Percentiles rank a stretch among this genome's conserved stretches.
Conservation (phyloP, 1,139 yeast genomes). For the Debaryomyces fabryi region DNA sequence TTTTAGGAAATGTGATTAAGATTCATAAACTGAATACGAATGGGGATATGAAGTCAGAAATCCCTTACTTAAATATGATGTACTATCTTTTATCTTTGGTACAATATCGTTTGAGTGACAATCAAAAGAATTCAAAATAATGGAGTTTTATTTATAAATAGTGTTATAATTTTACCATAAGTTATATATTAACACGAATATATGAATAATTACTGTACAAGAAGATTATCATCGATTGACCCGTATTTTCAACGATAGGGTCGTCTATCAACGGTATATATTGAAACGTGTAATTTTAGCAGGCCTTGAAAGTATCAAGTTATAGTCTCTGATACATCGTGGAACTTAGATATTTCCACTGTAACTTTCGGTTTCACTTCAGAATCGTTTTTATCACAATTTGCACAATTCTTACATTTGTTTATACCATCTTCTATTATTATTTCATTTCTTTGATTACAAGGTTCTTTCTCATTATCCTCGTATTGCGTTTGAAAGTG, state of each 20-base stretch:
- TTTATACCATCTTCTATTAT: neutral
- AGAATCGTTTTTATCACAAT: slow-evolving; percentile 5
- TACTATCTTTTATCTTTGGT: slow-evolving; percentile 41
- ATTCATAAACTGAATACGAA: slow-evolving; percentile 15
- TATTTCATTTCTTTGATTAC: neutral
- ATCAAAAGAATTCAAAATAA: neutral
- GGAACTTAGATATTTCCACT: slow-evolving; percentile 2
- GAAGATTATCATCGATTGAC: neutral
- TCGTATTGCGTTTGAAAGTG: neutral
- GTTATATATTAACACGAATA: neutral
- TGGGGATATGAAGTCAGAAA: slow-evolving; percentile 17
- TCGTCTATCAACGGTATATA: too few relatives aligned
- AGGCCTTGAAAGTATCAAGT: neutral
- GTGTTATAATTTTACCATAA: neutral
- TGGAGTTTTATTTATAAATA: neutral
- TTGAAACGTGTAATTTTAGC: too few relatives aligned
- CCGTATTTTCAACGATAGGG: neutral
- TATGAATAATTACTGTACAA: neutral
- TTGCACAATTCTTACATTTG: slow-evolving; percentile 5
- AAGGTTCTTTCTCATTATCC: neutral
- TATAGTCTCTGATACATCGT: neutral
- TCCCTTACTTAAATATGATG: slow-evolving; percentile 28
- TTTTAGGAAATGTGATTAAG: slow-evolving; percentile 28
- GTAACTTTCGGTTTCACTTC: slow-evolving; percentile 5
- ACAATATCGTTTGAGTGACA: slow-evolving; percentile 21